Evolutionary conservation across 306 rosid species (phyloP), one percentile per base, ranked within the genome.

Genomic region (Potentilla sterilis): DNA sequence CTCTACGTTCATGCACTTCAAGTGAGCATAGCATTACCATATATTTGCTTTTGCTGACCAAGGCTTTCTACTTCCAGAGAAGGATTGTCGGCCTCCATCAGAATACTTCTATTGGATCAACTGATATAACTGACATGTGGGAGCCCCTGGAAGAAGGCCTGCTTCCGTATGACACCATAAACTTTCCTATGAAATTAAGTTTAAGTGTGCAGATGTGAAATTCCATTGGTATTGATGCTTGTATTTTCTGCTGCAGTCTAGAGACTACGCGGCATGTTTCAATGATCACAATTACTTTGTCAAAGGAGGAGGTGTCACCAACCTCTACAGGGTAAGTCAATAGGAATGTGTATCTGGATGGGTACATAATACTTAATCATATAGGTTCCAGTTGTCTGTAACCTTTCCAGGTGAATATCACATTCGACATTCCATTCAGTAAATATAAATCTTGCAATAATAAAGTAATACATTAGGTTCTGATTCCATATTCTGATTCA

Each of bases 81-180:
- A 93, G 97, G 86, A 91, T 88, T 88, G 83, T 80, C 70, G 91
- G 90, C 63, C 89, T 93, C 43, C 97, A 91, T 80, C 98, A 93
- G 69, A 88, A 83, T 76, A 89, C 92, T 3, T 62, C 35, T 21
- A 89, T 89, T 69, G 97, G 96, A 81, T 93, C 98, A 58, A 91
- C 84, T 43, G 97, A 91, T 85, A 89, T 93, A 63, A 93, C 91
- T 14, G 98, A 93, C 46, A 83, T 73, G 40, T 93, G 97, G 92
- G 97, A 93, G 69, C 98, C 98, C 9, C 89, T 91, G 1, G 98
- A 93, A 87, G 96, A 93, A 82, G 97, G 98, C 90, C 88, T 93
- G 79, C 90, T 87, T 76, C 92, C 94, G 98, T 93, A 88, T 67
- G 97, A 32, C 55, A 55, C 74, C 67, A 3, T 80, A 58, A 54